Base-by-base conservation (phyloP, 495 filamentous ascomycete species). In the Xylaria palmicola region DNA sequence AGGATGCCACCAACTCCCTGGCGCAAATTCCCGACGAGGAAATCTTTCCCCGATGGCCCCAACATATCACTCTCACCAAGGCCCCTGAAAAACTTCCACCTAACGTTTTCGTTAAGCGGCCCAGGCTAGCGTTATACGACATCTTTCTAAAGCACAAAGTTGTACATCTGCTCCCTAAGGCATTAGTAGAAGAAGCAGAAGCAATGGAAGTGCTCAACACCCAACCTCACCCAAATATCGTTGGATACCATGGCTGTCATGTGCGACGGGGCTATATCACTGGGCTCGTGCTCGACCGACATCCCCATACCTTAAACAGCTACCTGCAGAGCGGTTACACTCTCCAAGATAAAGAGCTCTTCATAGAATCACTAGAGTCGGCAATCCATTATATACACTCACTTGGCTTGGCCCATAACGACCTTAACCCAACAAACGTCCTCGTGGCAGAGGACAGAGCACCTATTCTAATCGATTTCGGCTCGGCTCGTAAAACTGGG, bases 321-420 rank as follows among this genome's bases (percentile, higher is more conserved):
- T 68, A 67, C 67, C 32, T 43, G 44, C 56, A 40, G 59, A 51
- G 47, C 34, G 53, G 52, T 39, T 32, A 52, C 15, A 26, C 41
- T 22, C 53, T 62, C 27, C 57, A 60, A 24, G 62, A 68, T 40
- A 70, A 71, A 63, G 48, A 34, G 13, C 19, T 49, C 8, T 74
- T 76, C 56, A 67, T 75, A 34, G 48, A 60, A n/a, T 72, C 61
- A 1, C 67, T 78, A 1, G 59, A 68, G 45, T 71, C 68, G 30
- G 69, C 68, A 19, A 60, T 77, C 12, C 15, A 59, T 17, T 67
- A 75, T 51, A 53, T 79, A 13, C 76, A 78, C 55, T 30, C 51
- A 2, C 65, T 72, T 19, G 74, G 75, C 13, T 66, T 66, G 57
- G 78, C 72, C 12, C 77, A 81, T 62, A 77, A 78, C 56, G 72